A percentile compares a stretch with the other conserved stretches of the same genome.
These are phyloP conservation scores for Neofusicoccum sp. DNA, from an alignment of 2,329 filamentous ascomycete genomes.

Conservation along the genomic window DNA sequence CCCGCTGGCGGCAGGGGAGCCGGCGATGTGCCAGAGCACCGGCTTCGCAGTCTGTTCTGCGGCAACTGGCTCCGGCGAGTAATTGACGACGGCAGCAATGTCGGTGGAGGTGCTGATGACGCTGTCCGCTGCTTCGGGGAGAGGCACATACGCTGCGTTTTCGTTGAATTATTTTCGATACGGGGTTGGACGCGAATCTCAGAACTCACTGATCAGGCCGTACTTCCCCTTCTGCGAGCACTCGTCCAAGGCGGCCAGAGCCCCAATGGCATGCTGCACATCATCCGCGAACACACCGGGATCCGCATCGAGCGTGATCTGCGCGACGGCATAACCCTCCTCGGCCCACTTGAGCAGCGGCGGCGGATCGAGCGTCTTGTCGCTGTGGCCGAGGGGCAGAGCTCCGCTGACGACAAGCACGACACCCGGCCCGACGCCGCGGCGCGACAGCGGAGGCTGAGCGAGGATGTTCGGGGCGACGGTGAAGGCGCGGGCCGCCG, in stretches of 20 bases:
- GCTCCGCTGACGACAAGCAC: conserved; percentile 47
- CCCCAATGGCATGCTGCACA: not conserved
- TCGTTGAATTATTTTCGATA: not conserved
- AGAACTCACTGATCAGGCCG: conserved; percentile 1
- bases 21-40: not conserved
- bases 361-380: conserved; percentile 53
- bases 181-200: not conserved
- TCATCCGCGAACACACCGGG: not conserved
- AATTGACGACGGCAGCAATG: conserved; percentile 10
- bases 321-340: conserved; percentile 66
- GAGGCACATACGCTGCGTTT: not conserved
- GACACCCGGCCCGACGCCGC: conserved; percentile 52
- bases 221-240: not conserved
- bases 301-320: conserved; percentile 46
- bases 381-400: conserved; percentile 33
- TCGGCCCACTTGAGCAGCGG: conserved; percentile 70
- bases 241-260: not conserved
- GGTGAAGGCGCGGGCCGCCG: conserved; percentile 27
- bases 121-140: not conserved
- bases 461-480: conserved; percentile 38
- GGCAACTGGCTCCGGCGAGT: not conserved
- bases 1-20: not conserved
- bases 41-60: not conserved
- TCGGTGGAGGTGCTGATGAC: not conserved
- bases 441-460: conserved; percentile 53